Evolutionary conservation across 2,329 filamentous ascomycete species (phyloP), one percentile per base, ranked within the genome.

Genomic region (Atkinsonella texensis): DNA sequence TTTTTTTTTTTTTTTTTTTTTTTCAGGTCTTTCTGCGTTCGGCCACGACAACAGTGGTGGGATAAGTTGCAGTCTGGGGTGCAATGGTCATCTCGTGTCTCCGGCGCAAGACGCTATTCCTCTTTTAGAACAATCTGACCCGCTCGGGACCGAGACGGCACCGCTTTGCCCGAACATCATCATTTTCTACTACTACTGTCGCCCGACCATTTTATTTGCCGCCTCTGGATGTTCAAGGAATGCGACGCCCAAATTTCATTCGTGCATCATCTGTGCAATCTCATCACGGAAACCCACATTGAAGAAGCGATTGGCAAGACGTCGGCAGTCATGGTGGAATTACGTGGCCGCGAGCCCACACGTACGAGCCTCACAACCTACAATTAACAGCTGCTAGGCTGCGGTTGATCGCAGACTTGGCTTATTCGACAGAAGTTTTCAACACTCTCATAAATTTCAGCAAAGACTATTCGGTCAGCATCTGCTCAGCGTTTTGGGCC

Each of bases 81-180:
- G 12, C 39, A 40, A 43, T 18, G 8, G 12, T 11, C 28, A 4
- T 11, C 12, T 10, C 8, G 3, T 17, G 7, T 45, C 23, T 35
- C 40, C 48, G 39, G 18, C 4, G 3, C 4, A 10, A 3, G 39
- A 20, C 49, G 43, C 49, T 51, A 46, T 28, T 20, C 49, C 49
- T 23, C 38, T 49, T 49, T 49, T 17, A 18, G 46, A 35, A 38
- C 17, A 2, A 28, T n/a, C 46, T 40, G 13, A 28, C 46, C 6
- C 28, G 20, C 33, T 55, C 53, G 53, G 53, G 46, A 47, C 53
- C 53, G 53, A 55, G 42, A 51, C 42, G 35, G 20, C n/a, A 18
- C 15, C 18, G 44, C 32, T 17, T 33, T 44, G 35, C 39, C 53
- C 53, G 53, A 53, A 44, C 17, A 47, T 39, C 32, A 20, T 38